Evolutionary conservation across 768 basidiomycete species (phyloP).

Genomic region (Albatrellus ellisii): DNA sequence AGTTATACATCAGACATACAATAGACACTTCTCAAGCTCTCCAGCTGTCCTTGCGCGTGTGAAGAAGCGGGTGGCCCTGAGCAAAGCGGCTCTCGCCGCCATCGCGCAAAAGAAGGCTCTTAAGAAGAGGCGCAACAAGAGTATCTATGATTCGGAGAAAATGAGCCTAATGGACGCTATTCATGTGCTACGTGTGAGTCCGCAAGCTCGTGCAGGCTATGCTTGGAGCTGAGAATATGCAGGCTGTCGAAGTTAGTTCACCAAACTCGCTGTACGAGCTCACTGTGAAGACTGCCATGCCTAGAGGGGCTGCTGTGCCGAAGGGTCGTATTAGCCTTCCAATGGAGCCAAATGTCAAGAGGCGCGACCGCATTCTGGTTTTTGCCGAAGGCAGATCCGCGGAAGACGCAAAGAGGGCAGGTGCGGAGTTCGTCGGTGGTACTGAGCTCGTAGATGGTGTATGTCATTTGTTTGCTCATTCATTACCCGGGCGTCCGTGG

Average conservation of each 20-base stretch:
- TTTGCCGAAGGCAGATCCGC: slow-evolving; percentile 81
- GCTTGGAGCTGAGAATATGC: neutral
- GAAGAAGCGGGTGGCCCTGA: slow-evolving; percentile 44
- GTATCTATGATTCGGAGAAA: slow-evolving; percentile 50
- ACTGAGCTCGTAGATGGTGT: slow-evolving; percentile 82
- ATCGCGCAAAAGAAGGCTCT: slow-evolving; percentile 47
- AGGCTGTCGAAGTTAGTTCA: slow-evolving; percentile 79
- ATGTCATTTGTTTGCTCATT: slow-evolving; percentile 19
- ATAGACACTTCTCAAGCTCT: slow-evolving; percentile 37
- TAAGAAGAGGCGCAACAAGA: slow-evolving; percentile 35
- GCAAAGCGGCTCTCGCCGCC: slow-evolving; percentile 60
- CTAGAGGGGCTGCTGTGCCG: slow-evolving; percentile 70
- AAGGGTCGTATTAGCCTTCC: slow-evolving; percentile 85
- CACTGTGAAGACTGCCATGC: slow-evolving; percentile 65
- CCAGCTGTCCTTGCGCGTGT: slow-evolving; percentile 32
- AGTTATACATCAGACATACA: neutral
- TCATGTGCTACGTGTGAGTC: slow-evolving; percentile 46
- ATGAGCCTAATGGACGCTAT: slow-evolving; percentile 57
- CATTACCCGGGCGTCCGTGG: slow-evolving; percentile 1
- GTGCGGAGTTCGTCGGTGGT: slow-evolving; percentile 87
- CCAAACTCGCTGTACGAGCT: slow-evolving; percentile 72
- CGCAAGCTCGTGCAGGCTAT: slow-evolving; percentile 1
- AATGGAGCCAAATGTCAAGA: slow-evolving; percentile 58
- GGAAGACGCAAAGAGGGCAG: slow-evolving; percentile 74
- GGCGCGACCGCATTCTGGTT: slow-evolving; percentile 73